Percentiles rank a stretch among this genome's conserved stretches.
Evolutionary conservation across 192 early-diverging fungal genomes (phyloP).

Genomic region (Coemansia sp.): DNA sequence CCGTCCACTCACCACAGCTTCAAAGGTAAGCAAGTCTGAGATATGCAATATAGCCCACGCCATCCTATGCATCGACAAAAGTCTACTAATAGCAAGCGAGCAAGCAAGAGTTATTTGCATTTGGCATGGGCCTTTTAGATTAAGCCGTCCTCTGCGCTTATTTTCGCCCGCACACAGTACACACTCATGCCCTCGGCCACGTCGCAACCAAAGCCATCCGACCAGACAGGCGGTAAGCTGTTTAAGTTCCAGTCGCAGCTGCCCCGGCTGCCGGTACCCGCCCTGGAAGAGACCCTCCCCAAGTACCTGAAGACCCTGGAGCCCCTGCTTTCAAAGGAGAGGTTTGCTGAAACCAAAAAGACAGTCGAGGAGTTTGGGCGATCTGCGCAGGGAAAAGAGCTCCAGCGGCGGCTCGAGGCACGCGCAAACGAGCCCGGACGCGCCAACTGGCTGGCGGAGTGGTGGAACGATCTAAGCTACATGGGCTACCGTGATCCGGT

Average conservation of each 20-base stretch:
- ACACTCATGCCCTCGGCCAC: constrained; percentile 37
- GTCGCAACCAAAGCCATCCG: constrained; percentile 19
- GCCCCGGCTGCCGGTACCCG: constrained; percentile 88
- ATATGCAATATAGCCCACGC: no score
- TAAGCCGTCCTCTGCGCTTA: constrained; percentile 9
- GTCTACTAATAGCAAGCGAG: no score
- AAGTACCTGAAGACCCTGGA: constrained; percentile 81
- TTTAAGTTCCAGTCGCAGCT: constrained; percentile 72
- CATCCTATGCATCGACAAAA: no score
- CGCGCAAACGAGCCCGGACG: constrained; percentile 70
- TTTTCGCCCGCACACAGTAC: constrained; percentile 17
- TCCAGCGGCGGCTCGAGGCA: constrained; percentile 82
- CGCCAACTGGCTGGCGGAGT: constrained; percentile 92
- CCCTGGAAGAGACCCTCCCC: constrained; percentile 75
- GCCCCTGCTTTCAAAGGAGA: constrained; percentile 68
- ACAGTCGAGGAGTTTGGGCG: constrained; percentile 76
- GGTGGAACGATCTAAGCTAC: constrained; percentile 98
- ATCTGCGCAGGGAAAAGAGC: constrained; percentile 79
- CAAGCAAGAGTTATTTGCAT: no score
- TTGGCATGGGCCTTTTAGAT: neutral
- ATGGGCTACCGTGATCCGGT: constrained; percentile 94
- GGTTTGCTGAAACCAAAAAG: constrained; percentile 67
- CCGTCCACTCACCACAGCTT: constrained; percentile 30
- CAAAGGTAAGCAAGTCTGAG: constrained; percentile 9
- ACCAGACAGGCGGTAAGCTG: constrained; percentile 59